phyloP scores from a whole-genome alignment of 345 rosid species.

The Corchorus olitorius region DNA sequence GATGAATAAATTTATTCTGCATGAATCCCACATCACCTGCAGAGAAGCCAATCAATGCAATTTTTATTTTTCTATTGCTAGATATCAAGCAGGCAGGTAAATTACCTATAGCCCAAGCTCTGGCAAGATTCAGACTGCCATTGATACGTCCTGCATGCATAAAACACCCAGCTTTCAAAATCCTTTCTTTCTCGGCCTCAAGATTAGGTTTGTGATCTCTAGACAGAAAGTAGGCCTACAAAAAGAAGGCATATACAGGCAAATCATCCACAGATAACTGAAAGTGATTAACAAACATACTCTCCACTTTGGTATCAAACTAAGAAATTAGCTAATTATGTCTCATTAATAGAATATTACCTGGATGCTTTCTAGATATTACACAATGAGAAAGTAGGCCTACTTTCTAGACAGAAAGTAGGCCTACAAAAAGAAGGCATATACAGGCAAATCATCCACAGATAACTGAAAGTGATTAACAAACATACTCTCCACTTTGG shows the following conservation, averaged over 20 bases:
- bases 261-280: not conserved
- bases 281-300: not conserved
- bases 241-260: slow-evolving; percentile 17
- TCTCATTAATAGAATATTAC: slow-evolving; percentile 35
- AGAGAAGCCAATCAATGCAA: slow-evolving; percentile 13
- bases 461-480: not conserved
- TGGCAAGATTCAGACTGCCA: slow-evolving; percentile 95
- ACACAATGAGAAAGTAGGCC: too few relatives aligned
- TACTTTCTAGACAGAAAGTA: slow-evolving; percentile 90
- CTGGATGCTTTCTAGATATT: slow-evolving; percentile 88
- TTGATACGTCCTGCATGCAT: slow-evolving; percentile 91
- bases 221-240: slow-evolving; percentile 89
- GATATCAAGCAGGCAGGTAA: slow-evolving; percentile 1
- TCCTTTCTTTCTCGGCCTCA: slow-evolving; percentile 89
- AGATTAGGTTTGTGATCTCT: slow-evolving; percentile 99
- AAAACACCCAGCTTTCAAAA: slow-evolving; percentile 94
- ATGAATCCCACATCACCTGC: slow-evolving; percentile 96
- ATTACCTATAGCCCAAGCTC: slow-evolving; percentile 77
- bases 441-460: not conserved
- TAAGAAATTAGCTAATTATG: not conserved
- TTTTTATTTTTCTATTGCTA: not conserved
- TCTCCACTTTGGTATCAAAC: not conserved
- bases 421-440: slow-evolving; percentile 52
- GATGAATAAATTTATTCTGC: slow-evolving; percentile 49
- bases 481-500: not conserved